Conservation (phyloP, 768 basidiomycete species). For the Macrolepiota albuminosa region DNA sequence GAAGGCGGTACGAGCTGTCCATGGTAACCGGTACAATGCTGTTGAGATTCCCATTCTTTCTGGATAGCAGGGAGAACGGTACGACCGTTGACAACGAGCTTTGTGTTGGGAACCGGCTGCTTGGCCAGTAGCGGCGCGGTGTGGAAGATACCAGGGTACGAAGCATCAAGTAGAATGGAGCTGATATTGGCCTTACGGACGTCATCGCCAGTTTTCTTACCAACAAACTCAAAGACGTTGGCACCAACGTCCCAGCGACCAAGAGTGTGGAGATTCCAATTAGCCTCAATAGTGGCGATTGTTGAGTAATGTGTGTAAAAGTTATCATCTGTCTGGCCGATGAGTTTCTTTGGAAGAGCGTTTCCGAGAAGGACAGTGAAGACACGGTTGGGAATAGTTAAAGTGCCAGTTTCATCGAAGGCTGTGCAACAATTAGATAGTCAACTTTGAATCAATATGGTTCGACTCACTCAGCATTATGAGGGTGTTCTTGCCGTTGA, state of each 20-base stretch:
- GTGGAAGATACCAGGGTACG: conserved; percentile 24
- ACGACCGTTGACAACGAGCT: conserved; percentile 20
- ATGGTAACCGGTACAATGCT: neutral
- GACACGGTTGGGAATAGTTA: conserved; percentile 40
- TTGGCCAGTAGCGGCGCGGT: conserved; percentile 4
- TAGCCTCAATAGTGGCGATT: conserved; percentile 51
- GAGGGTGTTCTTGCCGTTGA: conserved; percentile 52
- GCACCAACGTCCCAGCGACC: conserved; percentile 35
- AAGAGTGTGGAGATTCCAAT: conserved; percentile 59
- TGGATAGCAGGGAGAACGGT: conserved; percentile 18
- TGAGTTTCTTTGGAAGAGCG: conserved; percentile 36
- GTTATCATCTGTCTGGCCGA: conserved; percentile 43
- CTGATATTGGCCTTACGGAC: conserved; percentile 15
- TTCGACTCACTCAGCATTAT: conserved; percentile 45
- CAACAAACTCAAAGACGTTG: conserved; percentile 53
- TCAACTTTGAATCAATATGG: conserved; percentile 12
- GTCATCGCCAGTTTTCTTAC: conserved; percentile 37
- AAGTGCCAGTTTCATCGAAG: conserved; percentile 50
- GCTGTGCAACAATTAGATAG: conserved; percentile 14
- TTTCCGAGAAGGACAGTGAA: conserved; percentile 37
- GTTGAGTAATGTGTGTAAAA: conserved; percentile 62
- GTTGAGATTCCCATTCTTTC: neutral
- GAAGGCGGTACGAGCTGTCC: conserved; percentile 1
- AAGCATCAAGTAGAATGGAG: conserved; percentile 3
- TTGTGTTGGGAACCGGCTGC: conserved; percentile 21